Percentiles rank a stretch among this genome's conserved stretches.
Evolutionary conservation across 2,329 filamentous ascomycete genomes (phyloP).

Genomic region (Hymenoscyphus scutula): DNA sequence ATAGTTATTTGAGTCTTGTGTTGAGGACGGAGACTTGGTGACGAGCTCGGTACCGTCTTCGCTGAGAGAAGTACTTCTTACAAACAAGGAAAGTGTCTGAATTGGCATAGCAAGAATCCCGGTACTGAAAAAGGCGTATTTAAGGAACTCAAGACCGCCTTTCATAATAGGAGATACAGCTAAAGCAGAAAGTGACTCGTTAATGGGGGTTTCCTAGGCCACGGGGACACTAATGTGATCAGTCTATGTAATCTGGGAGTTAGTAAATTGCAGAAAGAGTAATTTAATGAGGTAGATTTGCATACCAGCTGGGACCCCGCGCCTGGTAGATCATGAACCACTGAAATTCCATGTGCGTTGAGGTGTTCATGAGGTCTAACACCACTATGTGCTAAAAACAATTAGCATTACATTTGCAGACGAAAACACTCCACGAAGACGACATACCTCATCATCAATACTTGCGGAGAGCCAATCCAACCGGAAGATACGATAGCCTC

Average conservation of each 20-base stretch:
- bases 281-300: too few species aligned
- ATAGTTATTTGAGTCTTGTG: neutral
- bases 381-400: too few species aligned
- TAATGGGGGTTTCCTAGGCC: neutral
- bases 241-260: neutral
- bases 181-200: neutral
- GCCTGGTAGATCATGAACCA: too few species aligned
- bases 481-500: conserved; percentile 13
- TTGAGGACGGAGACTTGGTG: neutral
- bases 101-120: neutral
- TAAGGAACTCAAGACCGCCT: neutral
- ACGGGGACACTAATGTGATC: neutral
- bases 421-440: too few species aligned
- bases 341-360: too few species aligned
- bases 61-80: neutral
- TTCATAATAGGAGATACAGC: neutral
- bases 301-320: too few species aligned
- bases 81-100: neutral
- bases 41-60: neutral
- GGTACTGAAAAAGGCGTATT: neutral
- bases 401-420: too few species aligned
- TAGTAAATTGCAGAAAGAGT: neutral
- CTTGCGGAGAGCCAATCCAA: conserved; percentile 12
- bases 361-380: too few species aligned
- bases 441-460: conserved; percentile 13